Evolutionary conservation across 2,329 filamentous ascomycete genomes (phyloP).

Genomic region (Stromatinia cepivora): DNA sequence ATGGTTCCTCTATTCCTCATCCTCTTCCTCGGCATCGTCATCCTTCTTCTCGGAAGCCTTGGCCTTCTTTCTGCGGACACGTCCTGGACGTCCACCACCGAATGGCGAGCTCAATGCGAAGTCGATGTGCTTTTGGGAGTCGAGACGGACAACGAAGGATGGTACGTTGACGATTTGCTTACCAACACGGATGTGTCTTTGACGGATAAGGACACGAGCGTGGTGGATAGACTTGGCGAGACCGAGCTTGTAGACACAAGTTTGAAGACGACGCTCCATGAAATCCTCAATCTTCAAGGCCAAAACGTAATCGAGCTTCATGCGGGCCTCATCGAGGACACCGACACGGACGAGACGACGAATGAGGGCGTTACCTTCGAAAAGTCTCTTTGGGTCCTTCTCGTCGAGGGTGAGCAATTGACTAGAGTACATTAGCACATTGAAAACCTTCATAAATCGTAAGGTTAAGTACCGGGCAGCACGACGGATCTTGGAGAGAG

Average conservation of each 20-base stretch:
- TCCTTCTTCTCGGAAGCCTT: slow-evolving; percentile 87
- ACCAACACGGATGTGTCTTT: slow-evolving; percentile 99
- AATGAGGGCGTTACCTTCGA: slow-evolving; percentile 99
- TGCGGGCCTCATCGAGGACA: slow-evolving; percentile 99
- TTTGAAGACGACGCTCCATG: slow-evolving; percentile 99
- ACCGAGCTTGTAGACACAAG: slow-evolving; percentile 99
- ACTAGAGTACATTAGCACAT: slow-evolving; percentile 54
- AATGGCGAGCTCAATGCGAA: slow-evolving; percentile 97
- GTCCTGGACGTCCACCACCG: slow-evolving; percentile 93
- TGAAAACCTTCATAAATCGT: background rate
- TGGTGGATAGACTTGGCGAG: slow-evolving; percentile 99
- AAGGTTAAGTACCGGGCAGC: slow-evolving; percentile 77
- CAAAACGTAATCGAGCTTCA: slow-evolving; percentile 99
- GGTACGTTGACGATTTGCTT: slow-evolving; percentile 99
- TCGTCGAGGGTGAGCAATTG: slow-evolving; percentile 99
- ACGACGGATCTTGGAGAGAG: slow-evolving; percentile 99
- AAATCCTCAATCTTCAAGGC: slow-evolving; percentile 99
- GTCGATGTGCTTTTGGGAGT: slow-evolving; percentile 99
- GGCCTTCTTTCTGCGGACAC: slow-evolving; percentile 99
- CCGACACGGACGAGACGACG: slow-evolving; percentile 99
- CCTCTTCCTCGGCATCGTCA: slow-evolving; percentile 80
- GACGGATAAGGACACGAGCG: slow-evolving; percentile 98
- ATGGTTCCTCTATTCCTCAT: slow-evolving; percentile 59
- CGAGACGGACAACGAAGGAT: slow-evolving; percentile 98
- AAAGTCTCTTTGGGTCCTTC: slow-evolving; percentile 99